Conservation (phyloP, 2,329 filamentous ascomycete species). For the Exophiala oligosperma region DNA sequence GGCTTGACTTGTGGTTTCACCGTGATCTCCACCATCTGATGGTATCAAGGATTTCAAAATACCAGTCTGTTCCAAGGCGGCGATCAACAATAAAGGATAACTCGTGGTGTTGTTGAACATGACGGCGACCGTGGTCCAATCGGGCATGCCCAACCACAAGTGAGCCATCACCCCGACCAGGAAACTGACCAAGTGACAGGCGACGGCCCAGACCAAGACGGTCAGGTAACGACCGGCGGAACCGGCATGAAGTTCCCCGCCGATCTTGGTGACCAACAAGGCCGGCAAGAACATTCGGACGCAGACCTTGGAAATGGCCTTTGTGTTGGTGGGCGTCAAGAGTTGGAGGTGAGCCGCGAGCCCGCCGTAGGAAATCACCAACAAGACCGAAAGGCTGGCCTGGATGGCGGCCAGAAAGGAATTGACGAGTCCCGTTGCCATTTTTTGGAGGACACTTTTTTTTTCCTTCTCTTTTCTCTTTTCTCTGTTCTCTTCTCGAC, state of each 20-base stretch:
- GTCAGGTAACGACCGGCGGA: slow-evolving; percentile 51
- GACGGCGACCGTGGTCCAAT: slow-evolving; percentile 56
- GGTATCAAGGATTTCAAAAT: slow-evolving; percentile 51
- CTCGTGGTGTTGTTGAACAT: slow-evolving; percentile 61
- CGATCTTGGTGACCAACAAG: slow-evolving; percentile 54
- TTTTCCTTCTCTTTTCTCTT: neutral
- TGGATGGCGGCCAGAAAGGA: slow-evolving; percentile 56
- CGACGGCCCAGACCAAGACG: slow-evolving; percentile 52
- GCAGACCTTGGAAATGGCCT: slow-evolving; percentile 54
- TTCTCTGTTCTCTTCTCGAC: no score
- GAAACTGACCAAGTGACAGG: slow-evolving; percentile 53
- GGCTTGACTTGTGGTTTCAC: slow-evolving; percentile 46
- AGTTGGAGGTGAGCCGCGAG: slow-evolving; percentile 52
- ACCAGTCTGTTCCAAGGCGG: slow-evolving; percentile 56
- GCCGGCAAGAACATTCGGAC: slow-evolving; percentile 57
- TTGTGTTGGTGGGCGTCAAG: slow-evolving; percentile 48
- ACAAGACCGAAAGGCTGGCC: slow-evolving; percentile 54
- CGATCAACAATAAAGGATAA: slow-evolving; percentile 53
- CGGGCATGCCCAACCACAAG: slow-evolving; percentile 49
- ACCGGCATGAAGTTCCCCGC: slow-evolving; percentile 50
- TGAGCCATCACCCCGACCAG: slow-evolving; percentile 46
- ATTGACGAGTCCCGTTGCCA: slow-evolving; percentile 27
- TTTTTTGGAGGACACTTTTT: neutral
- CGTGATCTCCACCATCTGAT: slow-evolving; percentile 26
- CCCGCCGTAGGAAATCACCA: slow-evolving; percentile 56